A percentile compares a stretch with the other conserved stretches of the same genome.
Evolutionary conservation across 345 rosid genomes (phyloP).

Genomic region (Eucalyptus victrix): DNA sequence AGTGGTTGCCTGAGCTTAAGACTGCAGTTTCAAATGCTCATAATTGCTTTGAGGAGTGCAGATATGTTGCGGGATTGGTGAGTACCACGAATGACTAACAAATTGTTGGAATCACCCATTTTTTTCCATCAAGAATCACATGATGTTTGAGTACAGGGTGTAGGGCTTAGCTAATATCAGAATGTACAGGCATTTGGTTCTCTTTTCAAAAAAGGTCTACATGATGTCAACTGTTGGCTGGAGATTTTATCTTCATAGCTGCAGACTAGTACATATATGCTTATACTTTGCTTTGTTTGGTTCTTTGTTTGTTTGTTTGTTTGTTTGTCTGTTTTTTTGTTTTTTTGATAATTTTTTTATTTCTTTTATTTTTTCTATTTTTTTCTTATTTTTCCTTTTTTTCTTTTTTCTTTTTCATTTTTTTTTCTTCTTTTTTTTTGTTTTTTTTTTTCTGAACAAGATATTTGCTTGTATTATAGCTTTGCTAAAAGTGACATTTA

Average conservation of each 20-base stretch:
- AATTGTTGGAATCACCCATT: not conserved
- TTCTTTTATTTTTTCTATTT: no score
- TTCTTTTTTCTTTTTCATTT: not conserved
- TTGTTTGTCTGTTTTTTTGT: not conserved
- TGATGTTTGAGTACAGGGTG: not conserved
- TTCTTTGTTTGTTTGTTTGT: not conserved
- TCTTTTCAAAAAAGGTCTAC: not conserved
- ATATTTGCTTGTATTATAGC: not conserved
- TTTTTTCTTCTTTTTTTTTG: no score
- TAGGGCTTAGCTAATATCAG: not conserved
- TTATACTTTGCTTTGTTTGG: not conserved
- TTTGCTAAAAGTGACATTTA: not conserved
- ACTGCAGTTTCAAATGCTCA: constrained; percentile 57
- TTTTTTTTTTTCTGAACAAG: not conserved
- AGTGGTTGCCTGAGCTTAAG: constrained; percentile 89
- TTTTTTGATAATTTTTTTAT: not conserved
- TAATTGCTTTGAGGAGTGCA: constrained; percentile 64
- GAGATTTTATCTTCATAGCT: not conserved
- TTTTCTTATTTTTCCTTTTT: not conserved
- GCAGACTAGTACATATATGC: not conserved
- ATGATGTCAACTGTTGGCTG: not conserved
- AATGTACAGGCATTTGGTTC: not conserved
- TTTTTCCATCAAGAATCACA: not conserved
- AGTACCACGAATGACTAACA: constrained; percentile 4
- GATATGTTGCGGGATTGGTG: constrained; percentile 76